Base-by-base conservation (phyloP, 129 eudicot genomes). In the Chrysanthemum seticuspe region DNA sequence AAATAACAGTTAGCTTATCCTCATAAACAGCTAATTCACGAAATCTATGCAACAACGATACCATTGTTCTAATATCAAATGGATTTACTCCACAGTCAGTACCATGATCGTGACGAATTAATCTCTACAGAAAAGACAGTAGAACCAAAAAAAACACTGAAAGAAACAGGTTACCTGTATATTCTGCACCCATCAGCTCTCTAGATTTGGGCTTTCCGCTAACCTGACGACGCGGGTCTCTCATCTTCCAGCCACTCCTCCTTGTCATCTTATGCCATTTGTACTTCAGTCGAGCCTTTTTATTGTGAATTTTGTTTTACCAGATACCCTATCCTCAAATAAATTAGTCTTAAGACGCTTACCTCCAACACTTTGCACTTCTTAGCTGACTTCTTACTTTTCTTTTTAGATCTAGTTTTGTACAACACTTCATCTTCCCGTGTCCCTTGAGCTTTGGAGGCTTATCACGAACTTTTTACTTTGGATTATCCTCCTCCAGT, bases 261-360 rank as follows among this genome's bases (percentile, higher is more conserved):
- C 73, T 71, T 9, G 61, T 29, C 68, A 56, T 78, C 73, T 71
- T 71, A 78, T 55, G 73, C 13, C 13, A 23, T 47, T 56, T 78
- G 44, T 29, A 6, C 73, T 71, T 78, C 25, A 25, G 21, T 64
- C 70, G 61, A 54, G 7, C 62, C 44, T 78, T 64, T 36, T 45
- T 67, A 5, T 55, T 74, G 54, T 19, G 9, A 56, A 11, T 71
- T 57, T 40, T 11, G 57, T 16, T 45, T 48, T 67, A 10, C 57
- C 27, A 10, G 18, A 47, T 12, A 47, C 58, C 56, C 15, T 18
- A 57, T 18, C 53, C 18, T 55, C 10, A 13, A 27, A 50, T 54
- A 6, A 31, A 13, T 70, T 70, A 70, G 29, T 23, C 29, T 52
- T 50, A 21, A 18, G 47, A 50, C 19, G 3, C 62, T 60, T 51